A percentile compares a stretch with the other conserved stretches of the same genome.
Conservation (phyloP, 1,139 yeast species). For the Candida freyschussii region DNA sequence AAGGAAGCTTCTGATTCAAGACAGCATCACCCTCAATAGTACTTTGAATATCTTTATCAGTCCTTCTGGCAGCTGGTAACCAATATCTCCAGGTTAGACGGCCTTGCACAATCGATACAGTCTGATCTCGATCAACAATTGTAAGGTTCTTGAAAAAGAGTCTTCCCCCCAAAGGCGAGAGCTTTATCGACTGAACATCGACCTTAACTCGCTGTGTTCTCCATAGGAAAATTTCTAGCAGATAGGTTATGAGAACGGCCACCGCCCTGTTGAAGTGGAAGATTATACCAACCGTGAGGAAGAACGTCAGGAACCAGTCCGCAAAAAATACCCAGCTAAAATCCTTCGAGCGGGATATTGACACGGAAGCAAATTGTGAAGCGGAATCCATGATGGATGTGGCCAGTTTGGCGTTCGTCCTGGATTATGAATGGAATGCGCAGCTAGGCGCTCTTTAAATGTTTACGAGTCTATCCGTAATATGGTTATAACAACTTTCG, state of each 20-base stretch:
- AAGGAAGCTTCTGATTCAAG: conserved; percentile 46
- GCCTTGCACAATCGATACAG: conserved; percentile 65
- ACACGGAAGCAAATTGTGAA: conserved; percentile 21
- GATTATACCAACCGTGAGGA: conserved; percentile 57
- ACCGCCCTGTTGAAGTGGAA: conserved; percentile 73
- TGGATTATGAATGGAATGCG: too few species aligned
- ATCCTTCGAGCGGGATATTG: conserved; percentile 27
- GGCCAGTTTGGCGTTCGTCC: too few species aligned
- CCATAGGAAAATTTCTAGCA: conserved; percentile 61
- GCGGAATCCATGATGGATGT: conserved; percentile 15
- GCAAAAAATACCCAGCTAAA: conserved; percentile 80
- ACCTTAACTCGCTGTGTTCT: conserved; percentile 48
- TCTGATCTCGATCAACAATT: conserved; percentile 63
- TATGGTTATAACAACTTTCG: too few species aligned
- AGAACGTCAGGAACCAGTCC: conserved; percentile 71
- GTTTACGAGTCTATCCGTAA: too few species aligned
- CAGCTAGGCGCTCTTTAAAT: too few species aligned
- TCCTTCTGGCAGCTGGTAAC: conserved; percentile 51
- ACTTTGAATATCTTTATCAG: conserved; percentile 29
- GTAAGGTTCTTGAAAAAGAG: conserved; percentile 71
- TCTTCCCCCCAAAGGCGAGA: conserved; percentile 80
- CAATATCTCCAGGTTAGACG: conserved; percentile 89
- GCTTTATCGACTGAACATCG: conserved; percentile 64
- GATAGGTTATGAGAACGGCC: conserved; percentile 54
- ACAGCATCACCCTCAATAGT: conserved; percentile 23